Base-by-base conservation (phyloP, 164 flowering plant genomes). In the Aristolochia californica region DNA sequence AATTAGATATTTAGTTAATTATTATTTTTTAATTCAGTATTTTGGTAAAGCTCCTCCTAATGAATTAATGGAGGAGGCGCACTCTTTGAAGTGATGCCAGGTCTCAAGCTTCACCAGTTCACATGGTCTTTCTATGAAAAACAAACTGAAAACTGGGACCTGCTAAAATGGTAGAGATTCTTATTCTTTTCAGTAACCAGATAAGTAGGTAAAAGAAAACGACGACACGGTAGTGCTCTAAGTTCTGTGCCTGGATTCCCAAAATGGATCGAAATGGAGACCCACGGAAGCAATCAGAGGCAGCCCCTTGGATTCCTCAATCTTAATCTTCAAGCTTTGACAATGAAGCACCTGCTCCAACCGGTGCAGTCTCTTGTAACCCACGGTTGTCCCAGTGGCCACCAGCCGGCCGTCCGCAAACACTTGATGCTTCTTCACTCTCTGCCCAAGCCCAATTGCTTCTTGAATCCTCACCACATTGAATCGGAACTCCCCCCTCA, bases 381-480 rank as follows among this genome's bases (percentile, higher is more conserved):
- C 98, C 11, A 93, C 68, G 13, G 97, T 93, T 0, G 83, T 87
- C n/a, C n/a, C n/a, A n/a, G 30, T 86, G 88, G 0, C 63, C 18
- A 88, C 59, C 51, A 15, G 11, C 40, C 68, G 76, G 40, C 93
- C 93, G 24, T 87, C 91, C 1, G 74, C 80, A 20, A 74, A 81
- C 21, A 88, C 66, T 44, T 77, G 81, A 50, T 93, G 94, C 62
- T 67, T 48, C 57, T 67, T 60, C 48, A 93, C 68, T 77, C 98
- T 78, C 68, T 93, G 97, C 44, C 98, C 97, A 0, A 93, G 76
- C 58, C 95, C 93, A 13, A 93, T 81, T 1, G 98, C 88, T 47
- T 93, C 98, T 68, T 89, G 97, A 59, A 93, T 81, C 65, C 93
- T 81, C 23, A 93, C 59, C 63, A 93, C 94, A 67, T 88, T 93